Base-by-base conservation (phyloP, 768 basidiomycete genomes). In the Lentinula detonsa region DNA sequence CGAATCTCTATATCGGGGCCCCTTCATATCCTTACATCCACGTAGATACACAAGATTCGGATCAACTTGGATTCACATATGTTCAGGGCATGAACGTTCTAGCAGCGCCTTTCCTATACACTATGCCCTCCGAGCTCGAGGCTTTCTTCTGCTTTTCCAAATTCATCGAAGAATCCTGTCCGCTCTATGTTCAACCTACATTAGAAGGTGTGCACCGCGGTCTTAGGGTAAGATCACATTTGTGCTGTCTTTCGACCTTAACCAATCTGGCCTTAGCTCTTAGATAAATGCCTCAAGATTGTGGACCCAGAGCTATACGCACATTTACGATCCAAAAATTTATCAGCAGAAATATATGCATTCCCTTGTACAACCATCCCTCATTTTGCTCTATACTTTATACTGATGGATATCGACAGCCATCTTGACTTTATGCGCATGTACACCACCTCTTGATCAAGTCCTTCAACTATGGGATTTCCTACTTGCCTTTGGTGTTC, bases 11-110 rank as follows among this genome's bases (percentile, higher is more conserved):
- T 11, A 31, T 18, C 45, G 28, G 11, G 40, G 7, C 5, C 28
- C 31, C 10, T 35, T 8, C 33, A 15, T 3, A 37, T 16, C 4
- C 53, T 54, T 50, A 34, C 39, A 21, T 37, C 9, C 48, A 6
- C 10, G 8, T 65, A 93, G 91, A 93, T 67, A 79, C 85, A 64
- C 87, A 89, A 72, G 90, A 92, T 67, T 78, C 77, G 0, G 84
- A 90, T n/a, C 86, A 86, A 61, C 81, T 93, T 45, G 91, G 85
- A 8, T 97, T 98, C 73, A 94, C 92, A 34, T 99, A 98, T 68
- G 95, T 99, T 8, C 96, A 99, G 74, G 97, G 97, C 34, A 98
- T 97, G 94, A 99, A 99, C 71, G 97, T 98, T 52, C 86, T 99
- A 39, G 94, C 95, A 21, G 97, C 97, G 2, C 97, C 97, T 0